phyloP scores from a whole-genome alignment of 306 rosid species.

The Canavalia gladiata region DNA sequence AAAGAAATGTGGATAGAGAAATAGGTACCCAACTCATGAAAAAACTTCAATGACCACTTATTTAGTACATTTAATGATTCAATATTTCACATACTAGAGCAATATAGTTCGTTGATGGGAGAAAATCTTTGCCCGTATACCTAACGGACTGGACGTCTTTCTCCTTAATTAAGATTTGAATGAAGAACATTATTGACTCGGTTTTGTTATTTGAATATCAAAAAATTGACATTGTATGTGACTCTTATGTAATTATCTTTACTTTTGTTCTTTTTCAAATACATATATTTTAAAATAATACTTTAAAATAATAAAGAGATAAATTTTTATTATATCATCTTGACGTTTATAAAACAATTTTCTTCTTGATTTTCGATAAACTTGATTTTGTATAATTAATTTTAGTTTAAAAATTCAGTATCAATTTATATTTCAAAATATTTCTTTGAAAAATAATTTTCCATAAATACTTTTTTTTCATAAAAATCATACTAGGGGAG shows the following conservation, averaged over 20 bases:
- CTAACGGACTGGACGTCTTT: background rate
- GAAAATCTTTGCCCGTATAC: background rate
- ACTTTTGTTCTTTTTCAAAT: too few species aligned
- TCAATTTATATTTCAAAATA: background rate
- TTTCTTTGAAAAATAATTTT: background rate
- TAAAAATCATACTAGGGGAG: background rate
- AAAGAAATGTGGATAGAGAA: background rate
- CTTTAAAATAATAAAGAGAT: too few species aligned
- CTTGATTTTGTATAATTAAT: background rate
- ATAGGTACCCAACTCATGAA: constrained; percentile 27
- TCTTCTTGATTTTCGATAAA: background rate
- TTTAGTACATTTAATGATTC: constrained; percentile 10
- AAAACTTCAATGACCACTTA: constrained; percentile 2
- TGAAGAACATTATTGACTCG: background rate
- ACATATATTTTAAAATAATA: too few species aligned
- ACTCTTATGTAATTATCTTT: too few species aligned
- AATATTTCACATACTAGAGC: background rate
- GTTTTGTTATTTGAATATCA: too few species aligned
- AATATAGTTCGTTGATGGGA: background rate
- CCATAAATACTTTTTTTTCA: too few species aligned
- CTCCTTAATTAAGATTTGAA: constrained; percentile 28
- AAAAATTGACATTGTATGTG: too few species aligned
- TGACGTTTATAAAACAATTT: too few species aligned
- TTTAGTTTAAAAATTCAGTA: too few species aligned
- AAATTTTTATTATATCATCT: too few species aligned